Conservation (phyloP, 1,284 basidiomycete species). For the Hypsizygus ulmarius region DNA sequence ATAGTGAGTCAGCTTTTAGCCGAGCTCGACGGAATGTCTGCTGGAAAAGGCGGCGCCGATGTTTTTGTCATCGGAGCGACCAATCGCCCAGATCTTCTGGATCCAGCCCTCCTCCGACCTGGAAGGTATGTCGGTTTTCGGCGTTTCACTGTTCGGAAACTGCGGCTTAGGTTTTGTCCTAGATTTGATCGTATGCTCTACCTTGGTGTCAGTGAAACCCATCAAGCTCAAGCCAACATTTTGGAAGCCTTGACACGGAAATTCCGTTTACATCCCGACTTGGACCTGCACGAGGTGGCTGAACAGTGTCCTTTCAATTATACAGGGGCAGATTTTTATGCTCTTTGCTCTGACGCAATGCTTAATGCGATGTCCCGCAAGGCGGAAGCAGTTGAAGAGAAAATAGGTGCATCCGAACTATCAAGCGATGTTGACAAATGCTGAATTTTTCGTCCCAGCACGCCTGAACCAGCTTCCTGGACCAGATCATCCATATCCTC, state of each 20-base stretch:
- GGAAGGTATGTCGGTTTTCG: constrained; percentile 58
- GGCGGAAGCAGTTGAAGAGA: constrained; percentile 75
- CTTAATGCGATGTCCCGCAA: constrained; percentile 93
- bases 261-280: constrained; percentile 76
- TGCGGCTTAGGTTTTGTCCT: constrained; percentile 1
- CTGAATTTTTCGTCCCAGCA: constrained; percentile 32
- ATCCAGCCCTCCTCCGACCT: constrained; percentile 90
- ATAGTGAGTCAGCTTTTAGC: constrained; percentile 96
- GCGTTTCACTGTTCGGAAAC: constrained; percentile 1
- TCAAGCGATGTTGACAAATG: background rate
- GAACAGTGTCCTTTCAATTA: constrained; percentile 88
- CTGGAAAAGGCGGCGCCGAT: constrained; percentile 56
- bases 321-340: constrained; percentile 98
- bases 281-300: constrained; percentile 70
- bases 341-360: constrained; percentile 95
- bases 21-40: constrained; percentile 90
- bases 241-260: constrained; percentile 90
- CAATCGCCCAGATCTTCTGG: constrained; percentile 93
- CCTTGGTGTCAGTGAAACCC: constrained; percentile 87
- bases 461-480: constrained; percentile 45
- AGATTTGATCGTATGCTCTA: constrained; percentile 99
- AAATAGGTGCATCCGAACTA: constrained; percentile 47
- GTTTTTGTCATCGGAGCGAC: constrained; percentile 98
- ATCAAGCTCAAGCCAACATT: constrained; percentile 86
- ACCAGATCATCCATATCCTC: constrained; percentile 58